phyloP scores from a whole-genome alignment of 768 basidiomycete genomes.

The Suillus decipiens region DNA sequence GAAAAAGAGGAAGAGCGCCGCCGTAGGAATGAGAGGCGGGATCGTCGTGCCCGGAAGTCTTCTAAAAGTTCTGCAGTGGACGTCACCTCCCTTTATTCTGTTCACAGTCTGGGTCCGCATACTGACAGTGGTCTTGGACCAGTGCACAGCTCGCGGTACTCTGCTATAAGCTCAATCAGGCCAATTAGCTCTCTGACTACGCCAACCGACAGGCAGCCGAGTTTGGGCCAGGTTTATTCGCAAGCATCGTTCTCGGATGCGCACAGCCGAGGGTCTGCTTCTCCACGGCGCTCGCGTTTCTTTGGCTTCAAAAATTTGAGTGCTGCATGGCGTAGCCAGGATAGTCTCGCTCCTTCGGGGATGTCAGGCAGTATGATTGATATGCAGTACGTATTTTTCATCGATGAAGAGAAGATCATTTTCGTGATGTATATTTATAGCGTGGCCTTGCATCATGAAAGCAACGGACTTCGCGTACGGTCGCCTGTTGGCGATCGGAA shows the following conservation, averaged over 20 bases:
- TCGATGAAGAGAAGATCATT: conserved; percentile 10
- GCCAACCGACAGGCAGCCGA: conserved; percentile 56
- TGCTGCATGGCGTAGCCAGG: conserved; percentile 74
- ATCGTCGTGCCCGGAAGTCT: conserved; percentile 62
- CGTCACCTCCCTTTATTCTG: conserved; percentile 72
- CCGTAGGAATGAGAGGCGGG: conserved; percentile 67
- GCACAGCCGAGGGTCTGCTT: conserved; percentile 68
- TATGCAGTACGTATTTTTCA: conserved; percentile 73
- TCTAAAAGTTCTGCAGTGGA: conserved; percentile 73
- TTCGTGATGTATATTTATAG: conserved; percentile 38
- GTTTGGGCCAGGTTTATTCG: conserved; percentile 68
- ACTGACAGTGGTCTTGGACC: conserved; percentile 60
- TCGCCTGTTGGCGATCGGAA: conserved; percentile 38
- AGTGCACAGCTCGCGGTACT: conserved; percentile 64
- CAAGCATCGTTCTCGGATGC: conserved; percentile 82
- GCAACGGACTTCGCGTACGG: conserved; percentile 32
- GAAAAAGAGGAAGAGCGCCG: conserved; percentile 75
- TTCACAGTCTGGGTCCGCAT: conserved; percentile 53
- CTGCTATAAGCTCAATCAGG: conserved; percentile 49
- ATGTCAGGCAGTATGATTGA: conserved; percentile 88
- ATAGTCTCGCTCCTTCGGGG: conserved; percentile 79
- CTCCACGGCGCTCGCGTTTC: conserved; percentile 73
- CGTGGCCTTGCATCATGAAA: conserved; percentile 77
- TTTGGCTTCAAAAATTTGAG: conserved; percentile 75
- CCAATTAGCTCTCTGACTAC: conserved; percentile 64